Evolutionary conservation across 1,284 basidiomycete genomes (phyloP).

Genomic region (Boletus semigastroideus): DNA sequence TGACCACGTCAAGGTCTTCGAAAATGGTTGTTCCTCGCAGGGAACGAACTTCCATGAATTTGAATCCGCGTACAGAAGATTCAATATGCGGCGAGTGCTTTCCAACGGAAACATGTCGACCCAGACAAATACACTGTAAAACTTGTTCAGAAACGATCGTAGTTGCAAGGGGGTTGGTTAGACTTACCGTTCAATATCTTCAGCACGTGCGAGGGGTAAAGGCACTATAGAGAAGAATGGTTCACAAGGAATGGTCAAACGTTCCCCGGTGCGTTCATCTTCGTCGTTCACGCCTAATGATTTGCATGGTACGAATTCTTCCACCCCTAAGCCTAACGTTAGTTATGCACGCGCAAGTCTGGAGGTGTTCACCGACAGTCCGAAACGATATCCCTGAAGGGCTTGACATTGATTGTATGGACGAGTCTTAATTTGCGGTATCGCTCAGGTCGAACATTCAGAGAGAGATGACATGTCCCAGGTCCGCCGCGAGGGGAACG

Average conservation of each 20-base stretch:
- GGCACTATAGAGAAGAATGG: conserved; percentile 36
- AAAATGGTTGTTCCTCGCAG: conserved; percentile 39
- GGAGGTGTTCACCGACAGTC: conserved; percentile 35
- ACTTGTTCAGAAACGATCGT: conserved; percentile 9
- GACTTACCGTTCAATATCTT: conserved; percentile 42
- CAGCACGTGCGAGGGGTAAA: conserved; percentile 28
- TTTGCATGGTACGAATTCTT: conserved; percentile 36
- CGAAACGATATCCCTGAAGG: conserved; percentile 34
- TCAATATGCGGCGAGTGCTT: conserved; percentile 53
- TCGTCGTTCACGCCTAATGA: conserved; percentile 38
- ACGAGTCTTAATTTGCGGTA: conserved; percentile 51
- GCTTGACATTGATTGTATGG: conserved; percentile 33
- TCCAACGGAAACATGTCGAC: conserved; percentile 53
- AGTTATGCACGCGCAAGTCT: conserved; percentile 2
- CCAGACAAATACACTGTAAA: conserved; percentile 40
- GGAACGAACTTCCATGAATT: conserved; percentile 43
- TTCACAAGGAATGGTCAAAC: conserved; percentile 45
- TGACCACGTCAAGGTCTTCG: conserved; percentile 55
- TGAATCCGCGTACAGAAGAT: conserved; percentile 46
- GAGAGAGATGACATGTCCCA: conserved; percentile 43
- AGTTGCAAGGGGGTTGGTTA: background rate
- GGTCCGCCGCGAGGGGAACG: conserved; percentile 37
- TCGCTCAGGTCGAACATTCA: conserved; percentile 46
- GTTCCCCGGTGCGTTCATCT: conserved; percentile 41
- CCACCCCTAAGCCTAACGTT: conserved; percentile 34